Evolutionary conservation across 441 rosid genomes (phyloP).

Genomic region (Populus trichocarpa): DNA sequence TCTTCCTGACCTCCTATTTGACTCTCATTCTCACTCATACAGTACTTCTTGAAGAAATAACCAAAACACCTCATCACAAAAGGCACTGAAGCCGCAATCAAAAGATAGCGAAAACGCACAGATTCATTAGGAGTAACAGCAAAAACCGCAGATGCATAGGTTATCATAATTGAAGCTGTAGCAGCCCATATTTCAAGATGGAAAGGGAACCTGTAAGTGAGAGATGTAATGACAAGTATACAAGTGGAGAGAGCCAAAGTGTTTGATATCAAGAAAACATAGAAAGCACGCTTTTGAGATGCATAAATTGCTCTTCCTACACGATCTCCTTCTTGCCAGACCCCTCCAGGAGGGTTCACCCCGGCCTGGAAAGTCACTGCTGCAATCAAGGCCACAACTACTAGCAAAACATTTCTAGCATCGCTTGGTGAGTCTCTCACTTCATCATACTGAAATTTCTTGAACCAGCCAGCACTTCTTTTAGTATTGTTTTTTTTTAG

Average conservation of each 20-base stretch:
- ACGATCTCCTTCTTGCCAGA: background rate
- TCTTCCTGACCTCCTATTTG: no score
- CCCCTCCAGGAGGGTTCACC: background rate
- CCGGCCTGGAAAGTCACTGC: slow-evolving; percentile 10
- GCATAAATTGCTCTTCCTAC: background rate
- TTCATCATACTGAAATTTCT: no score
- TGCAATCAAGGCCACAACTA: slow-evolving; percentile 10
- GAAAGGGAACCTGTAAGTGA: background rate
- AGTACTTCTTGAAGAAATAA: background rate
- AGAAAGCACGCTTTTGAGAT: background rate
- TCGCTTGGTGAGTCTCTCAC: background rate
- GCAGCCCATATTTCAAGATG: background rate
- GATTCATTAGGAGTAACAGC: background rate
- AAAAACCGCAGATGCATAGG: background rate
- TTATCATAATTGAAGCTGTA: background rate
- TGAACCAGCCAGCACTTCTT: no score
- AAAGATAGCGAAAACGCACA: background rate
- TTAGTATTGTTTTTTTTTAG: no score
- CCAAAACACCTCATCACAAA: background rate
- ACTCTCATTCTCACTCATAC: no score
- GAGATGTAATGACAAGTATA: background rate
- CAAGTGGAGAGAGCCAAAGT: slow-evolving; percentile 3
- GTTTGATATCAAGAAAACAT: slow-evolving; percentile 4
- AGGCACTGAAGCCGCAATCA: background rate
- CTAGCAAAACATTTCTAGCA: slow-evolving; percentile 3